Evolutionary conservation across 2,329 filamentous ascomycete genomes (phyloP).

Genomic region (Verruconis gallopava): DNA sequence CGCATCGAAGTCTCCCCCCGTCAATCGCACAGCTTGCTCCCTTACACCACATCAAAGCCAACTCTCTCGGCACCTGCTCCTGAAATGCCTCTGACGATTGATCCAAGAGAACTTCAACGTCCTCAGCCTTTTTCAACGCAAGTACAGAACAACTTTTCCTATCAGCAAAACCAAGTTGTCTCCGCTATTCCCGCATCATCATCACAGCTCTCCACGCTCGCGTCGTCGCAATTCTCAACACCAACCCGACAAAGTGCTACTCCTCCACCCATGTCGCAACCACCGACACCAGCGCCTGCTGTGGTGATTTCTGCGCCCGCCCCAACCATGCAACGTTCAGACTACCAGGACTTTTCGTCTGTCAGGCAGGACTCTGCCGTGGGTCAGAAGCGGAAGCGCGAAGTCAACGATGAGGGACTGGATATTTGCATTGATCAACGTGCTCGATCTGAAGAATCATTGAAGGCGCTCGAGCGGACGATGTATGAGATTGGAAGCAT

Average conservation of each 20-base stretch:
- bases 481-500: constrained; percentile 63
- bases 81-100: not conserved
- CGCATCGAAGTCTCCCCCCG: not conserved
- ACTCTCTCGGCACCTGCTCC: not conserved
- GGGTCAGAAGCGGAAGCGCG: constrained; percentile 38
- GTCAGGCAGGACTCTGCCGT: not conserved
- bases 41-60: not conserved
- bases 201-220: not conserved
- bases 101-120: not conserved
- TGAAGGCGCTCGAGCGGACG: constrained; percentile 56
- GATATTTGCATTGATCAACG: constrained; percentile 62
- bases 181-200: not conserved
- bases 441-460: constrained; percentile 63
- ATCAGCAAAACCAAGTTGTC: not conserved
- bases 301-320: not conserved
- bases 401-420: constrained; percentile 41
- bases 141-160: not conserved
- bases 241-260: not conserved
- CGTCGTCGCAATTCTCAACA: not conserved
- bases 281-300: not conserved
- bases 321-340: not conserved
- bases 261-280: not conserved
- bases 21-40: not conserved
- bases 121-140: not conserved
- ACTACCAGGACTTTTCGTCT: not conserved